Evolutionary conservation across 148 eudicot genomes (phyloP), one percentile per base, ranked within the genome.

Genomic region (Spergularia bocconei): DNA sequence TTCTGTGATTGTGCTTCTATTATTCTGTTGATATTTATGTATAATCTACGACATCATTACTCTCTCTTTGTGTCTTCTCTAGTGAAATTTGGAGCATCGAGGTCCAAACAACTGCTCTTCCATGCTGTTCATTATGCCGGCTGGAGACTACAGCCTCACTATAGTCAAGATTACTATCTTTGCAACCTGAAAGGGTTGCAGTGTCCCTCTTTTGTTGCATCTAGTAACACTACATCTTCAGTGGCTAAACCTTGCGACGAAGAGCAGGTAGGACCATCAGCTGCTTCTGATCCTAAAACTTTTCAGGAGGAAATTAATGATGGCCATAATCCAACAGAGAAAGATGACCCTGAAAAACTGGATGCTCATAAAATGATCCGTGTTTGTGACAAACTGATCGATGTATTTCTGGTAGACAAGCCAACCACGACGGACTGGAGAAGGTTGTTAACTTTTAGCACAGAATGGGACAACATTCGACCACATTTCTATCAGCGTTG

Each of bases 381-480:
- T 74, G 78, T 94, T 72, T 89, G 96, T 78, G 92, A 95, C 79
- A 92, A 91, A 77, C 82, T 95, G 69, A 89, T 95, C 80, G 93
- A 85, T 5, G 85, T 95, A 55, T 95, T 95, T 79, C 66, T 92
- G 87, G 92, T 95, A 66, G 99, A 92, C 83, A 95, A 85, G 81
- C 96, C 99, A 61, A 85, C 79, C 69, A 85, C 97, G 64, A 73
- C 87, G 12, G 99, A 95, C 59, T 95, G 99, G 99, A 92, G 99
- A 83, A 90, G 81, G 79, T 76, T 90, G 67, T 78, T 95, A 72
- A 89, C 85, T 71, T 89, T 89, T 77, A 92, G 97, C 80, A 90
- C 79, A 79, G 86, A 86, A 78, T 95, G 99, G 99, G 64, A 76
- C 62, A 75, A 72, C 79, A 86, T 92, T 23, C 84, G 96, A 19